Conservation (phyloP, 176 grass and related monocot genomes). For the Oryza officinalis region DNA sequence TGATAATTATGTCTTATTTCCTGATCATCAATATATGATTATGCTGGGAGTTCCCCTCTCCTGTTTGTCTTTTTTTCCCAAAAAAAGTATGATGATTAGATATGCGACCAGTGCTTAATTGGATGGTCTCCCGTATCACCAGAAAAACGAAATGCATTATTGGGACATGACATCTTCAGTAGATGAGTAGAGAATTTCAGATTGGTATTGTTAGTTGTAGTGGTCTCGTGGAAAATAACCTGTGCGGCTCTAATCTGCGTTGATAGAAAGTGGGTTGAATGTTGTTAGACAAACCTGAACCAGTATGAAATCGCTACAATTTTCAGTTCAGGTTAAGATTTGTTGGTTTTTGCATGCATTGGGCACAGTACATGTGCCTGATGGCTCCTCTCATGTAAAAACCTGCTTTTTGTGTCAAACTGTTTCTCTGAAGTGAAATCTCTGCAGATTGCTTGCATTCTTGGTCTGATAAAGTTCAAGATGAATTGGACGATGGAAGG, state of each 20-base stretch:
- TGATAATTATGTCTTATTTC: background rate
- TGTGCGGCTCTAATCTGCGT: background rate
- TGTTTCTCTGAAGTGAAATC: background rate
- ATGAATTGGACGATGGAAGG: background rate
- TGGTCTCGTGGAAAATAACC: background rate
- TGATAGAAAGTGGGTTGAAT: slow-evolving; percentile 13
- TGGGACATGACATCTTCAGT: slow-evolving; percentile 4
- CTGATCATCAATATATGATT: background rate
- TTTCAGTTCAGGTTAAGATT: background rate
- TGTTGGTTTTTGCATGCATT: background rate
- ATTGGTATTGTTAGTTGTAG: slow-evolving; percentile 3
- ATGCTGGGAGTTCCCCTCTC: background rate
- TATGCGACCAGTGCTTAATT: background rate
- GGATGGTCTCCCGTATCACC: background rate
- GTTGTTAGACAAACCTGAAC: slow-evolving; percentile 4
- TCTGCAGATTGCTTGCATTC: background rate
- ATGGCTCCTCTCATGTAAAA: background rate
- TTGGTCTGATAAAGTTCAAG: background rate
- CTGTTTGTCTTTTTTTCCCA: background rate
- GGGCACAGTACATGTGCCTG: background rate
- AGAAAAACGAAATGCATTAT: slow-evolving; percentile 2
- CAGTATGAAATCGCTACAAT: background rate
- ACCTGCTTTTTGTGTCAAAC: background rate
- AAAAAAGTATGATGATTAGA: background rate
- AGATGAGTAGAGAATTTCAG: slow-evolving; percentile 8